Evolutionary conservation across 2,329 filamentous ascomycete species (phyloP).

Genomic region (Trichoderma koningii): DNA sequence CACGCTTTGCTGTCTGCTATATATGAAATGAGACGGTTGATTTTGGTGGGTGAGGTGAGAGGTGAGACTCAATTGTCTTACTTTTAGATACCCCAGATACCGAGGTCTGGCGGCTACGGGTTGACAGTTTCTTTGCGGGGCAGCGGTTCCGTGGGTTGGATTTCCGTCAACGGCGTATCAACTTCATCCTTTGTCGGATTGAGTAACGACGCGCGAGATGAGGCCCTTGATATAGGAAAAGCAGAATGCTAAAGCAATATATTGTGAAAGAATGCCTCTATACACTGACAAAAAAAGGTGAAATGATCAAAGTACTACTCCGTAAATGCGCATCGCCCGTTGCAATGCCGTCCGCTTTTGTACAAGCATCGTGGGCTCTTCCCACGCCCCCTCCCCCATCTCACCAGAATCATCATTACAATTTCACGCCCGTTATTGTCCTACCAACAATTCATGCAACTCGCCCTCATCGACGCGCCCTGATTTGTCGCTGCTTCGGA

Average conservation of each 20-base stretch:
- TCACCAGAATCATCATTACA: background rate
- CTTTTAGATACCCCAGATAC: constrained; percentile 15
- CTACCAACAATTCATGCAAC: background rate
- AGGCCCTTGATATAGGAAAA: background rate
- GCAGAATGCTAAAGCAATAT: background rate
- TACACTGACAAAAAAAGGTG: background rate
- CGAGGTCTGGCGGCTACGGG: constrained; percentile 10
- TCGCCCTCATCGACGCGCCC: constrained; percentile 32
- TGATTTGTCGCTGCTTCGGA: constrained; percentile 60
- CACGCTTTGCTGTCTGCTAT: background rate
- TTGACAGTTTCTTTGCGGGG: constrained; percentile 12
- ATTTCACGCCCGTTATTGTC: background rate
- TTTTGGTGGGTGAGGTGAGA: background rate
- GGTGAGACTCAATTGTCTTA: background rate
- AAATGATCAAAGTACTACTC: constrained; percentile 7
- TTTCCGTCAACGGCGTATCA: background rate
- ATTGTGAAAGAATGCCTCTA: background rate
- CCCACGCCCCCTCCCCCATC: background rate
- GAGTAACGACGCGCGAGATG: background rate
- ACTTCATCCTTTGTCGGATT: background rate
- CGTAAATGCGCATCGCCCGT: constrained; percentile 5
- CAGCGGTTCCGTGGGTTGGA: background rate
- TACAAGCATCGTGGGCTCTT: background rate
- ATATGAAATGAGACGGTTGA: background rate
- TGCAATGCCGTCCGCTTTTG: background rate